These are phyloP conservation scores for Xylaria flabelliformis DNA, from an alignment of 495 filamentous ascomycete genomes.

Conservation along the genomic window DNA sequence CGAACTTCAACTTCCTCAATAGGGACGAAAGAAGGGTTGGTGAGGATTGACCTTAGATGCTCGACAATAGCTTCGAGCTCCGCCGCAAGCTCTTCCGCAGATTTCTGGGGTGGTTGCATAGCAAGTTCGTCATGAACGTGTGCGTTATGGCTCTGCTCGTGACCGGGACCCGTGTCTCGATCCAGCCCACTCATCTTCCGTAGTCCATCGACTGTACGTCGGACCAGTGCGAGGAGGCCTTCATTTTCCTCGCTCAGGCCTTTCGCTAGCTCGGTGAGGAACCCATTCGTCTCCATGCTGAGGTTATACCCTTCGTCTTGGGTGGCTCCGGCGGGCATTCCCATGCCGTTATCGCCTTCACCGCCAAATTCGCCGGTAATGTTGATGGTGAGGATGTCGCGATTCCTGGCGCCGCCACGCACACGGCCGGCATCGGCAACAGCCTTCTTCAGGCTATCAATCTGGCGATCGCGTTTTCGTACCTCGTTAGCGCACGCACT, in stretches of 20 bases:
- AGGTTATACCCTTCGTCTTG: slow-evolving; percentile 72
- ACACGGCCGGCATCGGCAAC: slow-evolving; percentile 57
- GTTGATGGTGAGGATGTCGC: slow-evolving; percentile 60
- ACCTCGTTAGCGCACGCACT: slow-evolving; percentile 90
- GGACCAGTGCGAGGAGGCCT: slow-evolving; percentile 72
- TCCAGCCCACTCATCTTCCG: slow-evolving; percentile 81
- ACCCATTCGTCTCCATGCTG: slow-evolving; percentile 87
- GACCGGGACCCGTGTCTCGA: slow-evolving; percentile 45
- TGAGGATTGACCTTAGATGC: slow-evolving; percentile 80
- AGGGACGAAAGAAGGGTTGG: slow-evolving; percentile 94
- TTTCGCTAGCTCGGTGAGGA: slow-evolving; percentile 86
- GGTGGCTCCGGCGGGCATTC: slow-evolving; percentile 54
- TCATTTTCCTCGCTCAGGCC: slow-evolving; percentile 95
- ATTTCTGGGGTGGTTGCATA: slow-evolving; percentile 61
- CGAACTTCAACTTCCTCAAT: slow-evolving; percentile 91
- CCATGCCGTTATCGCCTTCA: slow-evolving; percentile 37
- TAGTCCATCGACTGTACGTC: slow-evolving; percentile 72
- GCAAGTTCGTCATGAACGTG: slow-evolving; percentile 50
- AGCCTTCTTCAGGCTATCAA: slow-evolving; percentile 86
- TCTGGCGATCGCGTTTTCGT: slow-evolving; percentile 86
- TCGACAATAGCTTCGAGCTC: slow-evolving; percentile 78
- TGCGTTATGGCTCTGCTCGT: slow-evolving; percentile 44
- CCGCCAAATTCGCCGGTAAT: slow-evolving; percentile 56
- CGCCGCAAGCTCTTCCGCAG: slow-evolving; percentile 68
- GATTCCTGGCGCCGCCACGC: slow-evolving; percentile 53